phyloP scores from a whole-genome alignment of 1,284 basidiomycete species.

The Puccinia hordei region DNA sequence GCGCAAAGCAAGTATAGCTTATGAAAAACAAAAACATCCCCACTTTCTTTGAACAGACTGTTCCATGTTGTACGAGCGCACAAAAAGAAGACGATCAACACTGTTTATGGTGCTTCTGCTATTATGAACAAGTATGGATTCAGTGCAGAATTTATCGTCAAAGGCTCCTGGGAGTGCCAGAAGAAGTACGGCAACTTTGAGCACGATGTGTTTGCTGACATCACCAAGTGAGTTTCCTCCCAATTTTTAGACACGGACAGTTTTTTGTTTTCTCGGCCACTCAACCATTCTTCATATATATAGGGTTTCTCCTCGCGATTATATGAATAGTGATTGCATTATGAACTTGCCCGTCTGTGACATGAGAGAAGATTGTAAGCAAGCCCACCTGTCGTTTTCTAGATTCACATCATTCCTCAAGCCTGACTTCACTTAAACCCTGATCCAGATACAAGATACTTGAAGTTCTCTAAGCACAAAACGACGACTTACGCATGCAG shows the following conservation, averaged over 20 bases:
- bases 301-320: constrained; percentile 12
- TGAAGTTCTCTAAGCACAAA: constrained; percentile 24
- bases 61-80: constrained; percentile 36
- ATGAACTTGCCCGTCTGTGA: constrained; percentile 42
- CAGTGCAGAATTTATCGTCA: constrained; percentile 30
- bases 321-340: constrained; percentile 3
- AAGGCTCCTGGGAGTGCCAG: constrained; percentile 33
- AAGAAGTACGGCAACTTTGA: constrained; percentile 45
- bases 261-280: neutral
- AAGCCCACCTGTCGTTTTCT: neutral
- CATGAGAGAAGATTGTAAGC: constrained; percentile 21
- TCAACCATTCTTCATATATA: neutral
- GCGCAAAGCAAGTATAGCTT: too few relatives aligned
- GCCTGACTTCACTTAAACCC: neutral
- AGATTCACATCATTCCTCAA: neutral
- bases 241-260: neutral
- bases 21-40: too few relatives aligned
- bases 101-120: constrained; percentile 14
- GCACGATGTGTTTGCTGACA: constrained; percentile 38
- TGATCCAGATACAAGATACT: constrained; percentile 16
- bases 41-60: constrained; percentile 3
- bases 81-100: constrained; percentile 42
- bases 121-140: constrained; percentile 35
- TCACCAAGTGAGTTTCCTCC: constrained; percentile 6
- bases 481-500: constrained; percentile 36